Evolutionary conservation across 768 basidiomycete species (phyloP).

Genomic region (Russula compacta): DNA sequence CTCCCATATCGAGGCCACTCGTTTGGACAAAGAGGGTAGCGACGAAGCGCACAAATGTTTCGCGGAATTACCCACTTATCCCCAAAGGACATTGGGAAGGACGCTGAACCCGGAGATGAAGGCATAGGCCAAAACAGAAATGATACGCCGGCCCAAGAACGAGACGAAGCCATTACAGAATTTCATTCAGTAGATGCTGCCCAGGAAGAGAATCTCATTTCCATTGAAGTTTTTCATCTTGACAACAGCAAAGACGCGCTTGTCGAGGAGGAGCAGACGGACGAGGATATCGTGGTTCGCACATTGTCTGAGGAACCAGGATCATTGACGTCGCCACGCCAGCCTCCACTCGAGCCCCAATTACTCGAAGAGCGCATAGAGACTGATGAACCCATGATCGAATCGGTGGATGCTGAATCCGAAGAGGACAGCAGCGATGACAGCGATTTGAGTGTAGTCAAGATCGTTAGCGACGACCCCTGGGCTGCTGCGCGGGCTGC

Average conservation of each 20-base stretch:
- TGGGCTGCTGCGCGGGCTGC: conserved; percentile 86
- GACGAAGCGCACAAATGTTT: neutral
- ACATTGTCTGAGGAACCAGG: conserved; percentile 28
- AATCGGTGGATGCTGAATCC: conserved; percentile 23
- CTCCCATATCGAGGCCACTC: neutral
- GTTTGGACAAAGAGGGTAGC: neutral
- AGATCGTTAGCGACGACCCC: conserved; percentile 79
- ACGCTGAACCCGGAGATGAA: conserved; percentile 4
- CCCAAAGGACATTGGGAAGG: neutral
- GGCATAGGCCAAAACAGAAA: neutral
- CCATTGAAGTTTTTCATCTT: neutral
- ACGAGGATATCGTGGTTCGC: conserved; percentile 29
- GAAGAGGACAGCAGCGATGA: conserved; percentile 28
- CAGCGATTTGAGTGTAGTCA: conserved; percentile 55
- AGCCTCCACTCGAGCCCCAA: neutral
- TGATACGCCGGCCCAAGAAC: neutral
- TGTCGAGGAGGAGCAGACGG: conserved; percentile 23
- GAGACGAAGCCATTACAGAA: neutral
- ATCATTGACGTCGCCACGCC: neutral
- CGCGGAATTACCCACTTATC: neutral
- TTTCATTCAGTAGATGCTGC: neutral
- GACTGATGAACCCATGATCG: conserved; percentile 13
- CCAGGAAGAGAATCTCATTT: neutral
- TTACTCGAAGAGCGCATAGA: conserved; percentile 1
- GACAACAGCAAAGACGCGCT: neutral